Conservation (phyloP, 148 eudicot species). For the Chenopodium suecicum region DNA sequence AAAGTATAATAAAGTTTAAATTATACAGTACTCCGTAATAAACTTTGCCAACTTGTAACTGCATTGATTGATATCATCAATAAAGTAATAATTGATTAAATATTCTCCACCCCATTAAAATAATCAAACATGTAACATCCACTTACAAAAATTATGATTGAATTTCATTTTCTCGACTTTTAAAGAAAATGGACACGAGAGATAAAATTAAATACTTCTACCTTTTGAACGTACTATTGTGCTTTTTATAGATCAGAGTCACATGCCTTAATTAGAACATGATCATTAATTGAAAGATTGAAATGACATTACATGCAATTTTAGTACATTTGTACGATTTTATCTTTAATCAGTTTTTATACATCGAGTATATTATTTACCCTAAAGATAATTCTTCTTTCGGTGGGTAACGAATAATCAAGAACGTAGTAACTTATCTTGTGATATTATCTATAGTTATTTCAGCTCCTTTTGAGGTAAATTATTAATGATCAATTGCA, state of each 20-base stretch:
- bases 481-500: neutral
- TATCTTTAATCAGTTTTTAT: too few relatives aligned
- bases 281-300: slow-evolving; percentile 24
- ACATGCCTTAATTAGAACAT: slow-evolving; percentile 28
- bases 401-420: neutral
- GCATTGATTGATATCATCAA: neutral
- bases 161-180: neutral
- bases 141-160: neutral
- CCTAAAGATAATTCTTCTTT: neutral
- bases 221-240: neutral
- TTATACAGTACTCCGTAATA: too few relatives aligned
- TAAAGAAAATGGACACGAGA: neutral
- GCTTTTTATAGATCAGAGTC: slow-evolving; percentile 25
- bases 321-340: neutral
- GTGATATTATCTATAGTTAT: neutral
- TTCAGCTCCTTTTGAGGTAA: neutral
- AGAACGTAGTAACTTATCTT: neutral
- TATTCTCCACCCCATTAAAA: neutral
- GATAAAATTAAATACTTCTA: too few relatives aligned
- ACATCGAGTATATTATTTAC: neutral
- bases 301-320: slow-evolving; percentile 19
- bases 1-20: too few relatives aligned
- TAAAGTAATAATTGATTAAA: neutral
- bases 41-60: neutral
- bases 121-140: neutral